Base-by-base conservation (phyloP, 2,329 filamentous ascomycete genomes). In the Ophiostoma montium region DNA sequence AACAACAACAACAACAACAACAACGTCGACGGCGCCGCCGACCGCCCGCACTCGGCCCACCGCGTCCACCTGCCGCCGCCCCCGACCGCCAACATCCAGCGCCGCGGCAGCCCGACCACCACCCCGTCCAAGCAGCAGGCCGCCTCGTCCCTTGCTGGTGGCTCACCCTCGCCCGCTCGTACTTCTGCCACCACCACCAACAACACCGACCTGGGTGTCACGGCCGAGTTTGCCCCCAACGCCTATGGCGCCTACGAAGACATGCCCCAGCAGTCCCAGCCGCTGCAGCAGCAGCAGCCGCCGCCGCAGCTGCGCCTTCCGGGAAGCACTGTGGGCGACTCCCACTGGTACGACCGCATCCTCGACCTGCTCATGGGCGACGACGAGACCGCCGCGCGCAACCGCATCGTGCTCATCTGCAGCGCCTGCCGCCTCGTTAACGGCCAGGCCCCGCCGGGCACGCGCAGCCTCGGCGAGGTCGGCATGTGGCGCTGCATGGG, bases 271-370 rank as follows among this genome's bases (percentile, higher is more conserved):
- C 23, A 12, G 10, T 19, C n/a, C 10, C 13, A 16, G 42, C 18
- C n/a, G n/a, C n/a, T n/a, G n/a, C n/a, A n/a, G n/a, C n/a, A n/a
- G n/a, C n/a, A n/a, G n/a, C n/a, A n/a, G n/a, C n/a, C n/a, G n/a
- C n/a, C n/a, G n/a, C n/a, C n/a, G n/a, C n/a, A n/a, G n/a, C n/a
- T n/a, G n/a, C n/a, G n/a, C n/a, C n/a, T n/a, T n/a, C n/a, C n/a
- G n/a, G n/a, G n/a, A n/a, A n/a, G 19, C 15, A 41, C 12, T 36
- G 8, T 32, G 12, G 50, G 61, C 18, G 70, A 71, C 50, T 63
- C 79, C 15, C 81, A 84, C 60, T 98, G 92, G 92, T 98, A 96
- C 65, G 92, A 98, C 62, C 80, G 90, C 50, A 80, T 98, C 48
- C 71, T 98, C 50, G 92, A 98, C 60, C 78, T 94, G 0, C 77